Evolutionary conservation across 2,329 filamentous ascomycete species (phyloP).

Genomic region (Taxawa tesnikishii): DNA sequence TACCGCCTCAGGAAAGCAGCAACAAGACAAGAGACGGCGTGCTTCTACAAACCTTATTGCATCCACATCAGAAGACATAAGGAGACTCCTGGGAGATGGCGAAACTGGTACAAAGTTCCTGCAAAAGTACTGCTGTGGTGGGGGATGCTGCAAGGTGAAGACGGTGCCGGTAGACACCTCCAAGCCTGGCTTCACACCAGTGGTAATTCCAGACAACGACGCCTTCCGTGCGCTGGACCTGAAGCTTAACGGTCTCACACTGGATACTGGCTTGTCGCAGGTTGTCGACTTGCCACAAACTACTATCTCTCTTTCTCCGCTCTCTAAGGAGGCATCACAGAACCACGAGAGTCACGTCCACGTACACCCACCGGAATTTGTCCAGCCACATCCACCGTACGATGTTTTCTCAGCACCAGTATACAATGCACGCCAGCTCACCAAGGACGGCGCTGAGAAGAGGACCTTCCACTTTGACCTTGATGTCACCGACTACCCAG

Average conservation of each 20-base stretch:
- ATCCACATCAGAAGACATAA: constrained; percentile 43
- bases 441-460: constrained; percentile 82
- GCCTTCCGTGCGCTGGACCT: constrained; percentile 72
- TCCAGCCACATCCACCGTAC: constrained; percentile 90
- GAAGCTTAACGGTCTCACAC: constrained; percentile 60
- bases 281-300: constrained; percentile 61
- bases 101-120: constrained; percentile 46
- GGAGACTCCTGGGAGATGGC: constrained; percentile 43
- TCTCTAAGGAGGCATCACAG: constrained; percentile 31
- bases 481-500: constrained; percentile 88
- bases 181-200: constrained; percentile 30
- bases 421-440: constrained; percentile 74
- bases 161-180: constrained; percentile 36
- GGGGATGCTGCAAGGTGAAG: constrained; percentile 51
- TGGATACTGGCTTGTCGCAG: constrained; percentile 57
- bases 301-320: constrained; percentile 44
- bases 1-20: neutral
- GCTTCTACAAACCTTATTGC: constrained; percentile 58
- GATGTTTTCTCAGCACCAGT: constrained; percentile 84
- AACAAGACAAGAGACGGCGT: constrained; percentile 29
- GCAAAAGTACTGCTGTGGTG: constrained; percentile 51
- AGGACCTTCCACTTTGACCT: constrained; percentile 95
- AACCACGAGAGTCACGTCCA: constrained; percentile 29
- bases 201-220: constrained; percentile 61
- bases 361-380: constrained; percentile 69